These are phyloP conservation scores for Aphanomyces cochlioides DNA, from an alignment of 352 stramenopile genomes.

Conservation along the genomic window DNA sequence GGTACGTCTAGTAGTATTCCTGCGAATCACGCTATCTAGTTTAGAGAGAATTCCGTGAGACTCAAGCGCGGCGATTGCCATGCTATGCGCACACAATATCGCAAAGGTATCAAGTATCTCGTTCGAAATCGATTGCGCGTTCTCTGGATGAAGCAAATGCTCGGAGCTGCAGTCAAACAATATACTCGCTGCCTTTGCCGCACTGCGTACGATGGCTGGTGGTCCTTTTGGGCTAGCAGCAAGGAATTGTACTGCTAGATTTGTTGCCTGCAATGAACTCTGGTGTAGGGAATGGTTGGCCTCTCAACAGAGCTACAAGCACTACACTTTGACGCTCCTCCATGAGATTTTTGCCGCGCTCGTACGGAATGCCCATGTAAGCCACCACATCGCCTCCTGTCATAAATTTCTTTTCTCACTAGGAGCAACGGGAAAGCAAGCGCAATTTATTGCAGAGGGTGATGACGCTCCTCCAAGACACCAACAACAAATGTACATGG, in stretches of 20 bases:
- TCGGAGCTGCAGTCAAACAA: not conserved
- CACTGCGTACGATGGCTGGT: not conserved
- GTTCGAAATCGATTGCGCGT: not conserved
- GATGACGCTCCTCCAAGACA: not conserved
- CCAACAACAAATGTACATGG: constrained; percentile 11
- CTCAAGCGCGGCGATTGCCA: not conserved
- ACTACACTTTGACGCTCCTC: not conserved
- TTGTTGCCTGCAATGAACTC: not conserved
- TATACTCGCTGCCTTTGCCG: not conserved
- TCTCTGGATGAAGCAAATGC: constrained; percentile 8
- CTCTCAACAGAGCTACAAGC: not conserved
- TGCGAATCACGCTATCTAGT: not conserved
- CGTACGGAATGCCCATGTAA: not conserved
- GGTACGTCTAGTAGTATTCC: not conserved
- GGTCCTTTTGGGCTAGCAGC: not conserved
- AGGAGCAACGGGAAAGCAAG: constrained; percentile 12
- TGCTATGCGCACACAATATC: not conserved
- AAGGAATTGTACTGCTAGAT: constrained; percentile 4
- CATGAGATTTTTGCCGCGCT: not conserved
- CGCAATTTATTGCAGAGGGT: not conserved
- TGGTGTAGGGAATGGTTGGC: constrained; percentile 13
- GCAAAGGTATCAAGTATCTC: not conserved
- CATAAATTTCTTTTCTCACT: not conserved
- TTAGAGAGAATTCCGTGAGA: not conserved
- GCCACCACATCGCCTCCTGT: not conserved